phyloP scores from a whole-genome alignment of 2,329 filamentous ascomycete species.

The Periglandula ipomoeae region DNA sequence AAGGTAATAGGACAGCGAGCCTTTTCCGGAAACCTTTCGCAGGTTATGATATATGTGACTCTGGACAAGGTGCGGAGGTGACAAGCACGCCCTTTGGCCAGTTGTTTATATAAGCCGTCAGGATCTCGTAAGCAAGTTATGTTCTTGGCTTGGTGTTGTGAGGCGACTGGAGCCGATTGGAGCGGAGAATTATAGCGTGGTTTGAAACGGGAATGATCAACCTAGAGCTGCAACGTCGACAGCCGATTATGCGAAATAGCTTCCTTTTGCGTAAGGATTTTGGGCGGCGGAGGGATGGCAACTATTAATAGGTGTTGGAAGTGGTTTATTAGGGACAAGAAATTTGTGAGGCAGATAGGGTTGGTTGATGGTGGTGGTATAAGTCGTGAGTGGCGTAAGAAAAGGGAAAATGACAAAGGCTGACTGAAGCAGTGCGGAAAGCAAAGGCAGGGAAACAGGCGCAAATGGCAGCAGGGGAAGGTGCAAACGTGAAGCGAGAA shows the following conservation, averaged over 20 bases:
- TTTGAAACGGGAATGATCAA: background rate
- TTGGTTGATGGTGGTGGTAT: background rate
- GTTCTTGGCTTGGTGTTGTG: background rate
- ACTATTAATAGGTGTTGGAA: background rate
- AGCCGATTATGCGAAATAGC: background rate
- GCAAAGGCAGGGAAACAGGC: background rate
- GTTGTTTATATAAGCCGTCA: background rate
- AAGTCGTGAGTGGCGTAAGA: background rate
- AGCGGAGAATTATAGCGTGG: background rate
- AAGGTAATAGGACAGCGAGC: too few species aligned
- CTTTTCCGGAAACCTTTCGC: too few species aligned
- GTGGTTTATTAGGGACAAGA: background rate
- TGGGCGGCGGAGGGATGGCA: background rate
- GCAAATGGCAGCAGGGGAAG: background rate
- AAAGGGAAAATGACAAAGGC: background rate
- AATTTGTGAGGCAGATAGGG: background rate
- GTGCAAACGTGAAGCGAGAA: background rate
- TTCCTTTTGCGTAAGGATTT: background rate
- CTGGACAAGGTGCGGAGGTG: background rate
- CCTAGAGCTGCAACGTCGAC: background rate
- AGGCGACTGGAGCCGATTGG: background rate
- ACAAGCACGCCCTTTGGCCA: background rate
- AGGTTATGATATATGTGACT: too few species aligned
- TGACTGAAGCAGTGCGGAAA: background rate
- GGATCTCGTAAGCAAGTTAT: background rate